Evolutionary conservation across 495 filamentous ascomycete genomes (phyloP).

Genomic region (Daldinia decipiens): DNA sequence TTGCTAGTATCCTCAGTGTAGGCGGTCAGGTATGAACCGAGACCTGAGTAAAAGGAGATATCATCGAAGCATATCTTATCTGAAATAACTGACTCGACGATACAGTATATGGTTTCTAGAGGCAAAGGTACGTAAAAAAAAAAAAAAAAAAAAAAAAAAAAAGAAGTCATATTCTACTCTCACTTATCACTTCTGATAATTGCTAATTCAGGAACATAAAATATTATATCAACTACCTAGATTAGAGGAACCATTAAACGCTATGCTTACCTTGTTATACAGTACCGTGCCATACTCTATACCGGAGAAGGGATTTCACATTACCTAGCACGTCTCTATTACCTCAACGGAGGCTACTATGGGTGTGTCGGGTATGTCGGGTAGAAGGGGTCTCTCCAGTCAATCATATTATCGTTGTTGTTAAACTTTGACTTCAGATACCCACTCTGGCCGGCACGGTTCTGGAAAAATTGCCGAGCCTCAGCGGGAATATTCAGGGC

Average conservation of each 20-base stretch:
- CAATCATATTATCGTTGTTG: too few relatives aligned
- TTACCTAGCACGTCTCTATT: background rate
- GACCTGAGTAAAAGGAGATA: too few relatives aligned
- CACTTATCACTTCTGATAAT: background rate
- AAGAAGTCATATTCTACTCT: too few relatives aligned
- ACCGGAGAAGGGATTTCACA: background rate
- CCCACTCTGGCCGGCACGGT: background rate
- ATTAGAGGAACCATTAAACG: background rate
- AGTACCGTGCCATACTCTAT: background rate
- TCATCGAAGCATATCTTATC: too few relatives aligned
- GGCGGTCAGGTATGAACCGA: background rate
- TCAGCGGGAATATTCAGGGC: background rate
- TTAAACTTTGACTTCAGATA: background rate
- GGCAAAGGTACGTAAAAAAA: too few relatives aligned
- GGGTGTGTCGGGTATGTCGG: background rate
- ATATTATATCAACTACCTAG: background rate
- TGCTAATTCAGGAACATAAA: background rate
- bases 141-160: too few relatives aligned
- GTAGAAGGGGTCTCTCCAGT: slow-evolving; percentile 31
- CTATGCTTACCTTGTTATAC: background rate
- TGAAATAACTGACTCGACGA: too few relatives aligned
- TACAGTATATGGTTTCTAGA: too few relatives aligned
- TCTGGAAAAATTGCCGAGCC: background rate
- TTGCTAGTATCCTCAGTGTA: background rate
- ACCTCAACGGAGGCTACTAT: too few relatives aligned